Base-by-base conservation (phyloP, 2,329 filamentous ascomycete species). In the Claviceps quebecensis region DNA sequence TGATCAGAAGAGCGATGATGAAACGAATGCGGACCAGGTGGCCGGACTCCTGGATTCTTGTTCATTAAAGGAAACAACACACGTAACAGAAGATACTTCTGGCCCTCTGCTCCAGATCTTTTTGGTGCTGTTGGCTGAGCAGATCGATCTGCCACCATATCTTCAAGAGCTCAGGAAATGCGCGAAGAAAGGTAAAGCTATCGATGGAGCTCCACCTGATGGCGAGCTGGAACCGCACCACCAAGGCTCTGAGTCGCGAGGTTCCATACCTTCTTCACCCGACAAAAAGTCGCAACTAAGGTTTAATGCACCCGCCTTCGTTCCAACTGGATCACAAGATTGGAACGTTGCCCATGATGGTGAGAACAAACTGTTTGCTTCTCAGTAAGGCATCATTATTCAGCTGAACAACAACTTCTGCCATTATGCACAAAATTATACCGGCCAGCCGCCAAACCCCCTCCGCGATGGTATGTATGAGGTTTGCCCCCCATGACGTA, bases 51-150 rank as follows among this genome's bases (percentile, higher is more conserved):
- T 54, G 13, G 4, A 40, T 22, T 52, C 50, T 3, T 54, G 52
- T 23, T 50, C 53, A 6, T 54, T 54, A 17, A 49, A 50, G 14
- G 53, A 54, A 22, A 16, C 8, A 17, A 23, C 5, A 26, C 23
- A 39, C 4, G 8, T 4, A 9, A 19, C 22, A 13, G 49, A 13
- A 26, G 8, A 51, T 45, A 4, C 17, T 40, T 47, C 45, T 11
- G 48, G 26, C 19, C 40, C 47, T 16, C 48, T 54, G 13, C 29
- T 54, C 4, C 50, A 54, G 7, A 46, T 8, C 6, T 54, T 54
- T 43, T 36, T 52, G 17, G 23, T 39, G 13, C 17, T 52, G 23
- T 14, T 54, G 22, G 47, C 50, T 9, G 47, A 50, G 14, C 22
- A 49, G 3, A n/a, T 23, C 6, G 43, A 54, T 29, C 17, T 49